Evolutionary conservation across 2,329 filamentous ascomycete species (phyloP).

Genomic region (Pezicula radicicola): DNA sequence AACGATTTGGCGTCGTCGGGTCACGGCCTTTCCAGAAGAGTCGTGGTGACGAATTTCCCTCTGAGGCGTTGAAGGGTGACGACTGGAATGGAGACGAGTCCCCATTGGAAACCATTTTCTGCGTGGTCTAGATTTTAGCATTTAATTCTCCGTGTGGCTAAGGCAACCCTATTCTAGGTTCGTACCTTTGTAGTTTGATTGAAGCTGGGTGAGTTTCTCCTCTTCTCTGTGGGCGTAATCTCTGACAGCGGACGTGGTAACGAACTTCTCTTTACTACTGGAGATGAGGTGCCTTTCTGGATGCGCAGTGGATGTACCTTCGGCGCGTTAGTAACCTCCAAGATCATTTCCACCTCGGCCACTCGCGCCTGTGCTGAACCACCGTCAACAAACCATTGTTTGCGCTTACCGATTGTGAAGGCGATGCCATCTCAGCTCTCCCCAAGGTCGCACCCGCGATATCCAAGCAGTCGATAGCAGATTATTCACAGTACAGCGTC

Average conservation of each 20-base stretch:
- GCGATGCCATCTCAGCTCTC: slow-evolving; percentile 17
- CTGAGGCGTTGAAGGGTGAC: slow-evolving; percentile 62
- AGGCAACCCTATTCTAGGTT: slow-evolving; percentile 9
- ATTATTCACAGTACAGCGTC: neutral
- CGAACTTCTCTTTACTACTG: slow-evolving; percentile 57
- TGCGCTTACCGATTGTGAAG: slow-evolving; percentile 21
- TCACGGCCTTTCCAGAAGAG: slow-evolving; percentile 84
- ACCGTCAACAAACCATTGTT: slow-evolving; percentile 8
- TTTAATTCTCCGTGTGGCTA: slow-evolving; percentile 19
- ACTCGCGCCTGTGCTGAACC: slow-evolving; percentile 2
- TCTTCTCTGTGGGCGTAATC: slow-evolving; percentile 79
- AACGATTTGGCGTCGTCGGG: slow-evolving; percentile 63
- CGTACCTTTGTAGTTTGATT: slow-evolving; percentile 71
- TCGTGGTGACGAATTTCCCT: slow-evolving; percentile 69
- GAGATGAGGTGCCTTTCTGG: slow-evolving; percentile 64
- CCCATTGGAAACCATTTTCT: slow-evolving; percentile 67
- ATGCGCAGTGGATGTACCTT: slow-evolving; percentile 78
- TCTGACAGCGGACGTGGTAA: slow-evolving; percentile 79
- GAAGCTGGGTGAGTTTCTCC: slow-evolving; percentile 91
- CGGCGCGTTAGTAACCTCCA: neutral
- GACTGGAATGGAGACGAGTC: slow-evolving; percentile 85
- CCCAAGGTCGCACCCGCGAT: neutral
- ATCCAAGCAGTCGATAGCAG: neutral
- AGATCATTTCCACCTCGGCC: neutral
- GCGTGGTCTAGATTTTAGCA: slow-evolving; percentile 20